Conservation (phyloP, 2,329 filamentous ascomycete genomes). For the Sporothrix pseudoabietina region DNA sequence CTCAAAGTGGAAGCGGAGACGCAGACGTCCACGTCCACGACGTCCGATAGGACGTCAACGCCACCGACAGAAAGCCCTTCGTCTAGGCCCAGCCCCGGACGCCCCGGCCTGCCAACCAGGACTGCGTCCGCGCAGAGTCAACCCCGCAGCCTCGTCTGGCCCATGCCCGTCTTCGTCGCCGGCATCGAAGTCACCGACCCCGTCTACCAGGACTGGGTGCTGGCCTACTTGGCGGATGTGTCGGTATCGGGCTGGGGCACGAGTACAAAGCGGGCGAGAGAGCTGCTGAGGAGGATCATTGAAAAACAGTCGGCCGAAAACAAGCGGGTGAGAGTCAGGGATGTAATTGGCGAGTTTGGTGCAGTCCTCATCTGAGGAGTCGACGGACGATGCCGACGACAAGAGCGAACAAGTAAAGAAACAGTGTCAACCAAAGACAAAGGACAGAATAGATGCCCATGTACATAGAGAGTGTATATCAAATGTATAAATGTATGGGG, state of each 20-base stretch:
- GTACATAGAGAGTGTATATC: not conserved
- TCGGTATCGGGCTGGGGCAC: conserved; percentile 29
- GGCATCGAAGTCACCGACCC: conserved; percentile 37
- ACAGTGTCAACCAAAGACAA: not conserved
- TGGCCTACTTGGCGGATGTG: conserved; percentile 28
- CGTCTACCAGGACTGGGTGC: conserved; percentile 36
- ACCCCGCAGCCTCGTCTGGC: conserved; percentile 34
- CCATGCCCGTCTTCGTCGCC: conserved; percentile 35
- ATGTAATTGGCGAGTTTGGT: conserved; percentile 27
- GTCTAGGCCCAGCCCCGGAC: not conserved
- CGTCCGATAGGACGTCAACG: not conserved
- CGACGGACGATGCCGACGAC: not conserved
- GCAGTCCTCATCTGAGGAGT: conserved; percentile 16
- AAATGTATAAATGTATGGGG: too few species aligned
- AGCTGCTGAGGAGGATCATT: conserved; percentile 28
- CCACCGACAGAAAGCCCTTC: not conserved
- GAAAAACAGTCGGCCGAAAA: conserved; percentile 21
- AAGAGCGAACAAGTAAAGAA: not conserved
- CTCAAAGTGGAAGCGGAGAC: not conserved
- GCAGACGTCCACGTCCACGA: not conserved
- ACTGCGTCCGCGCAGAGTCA: not conserved
- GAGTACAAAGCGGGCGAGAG: conserved; percentile 22
- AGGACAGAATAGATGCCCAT: not conserved
- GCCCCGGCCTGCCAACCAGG: not conserved
- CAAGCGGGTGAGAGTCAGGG: conserved; percentile 23